These are phyloP conservation scores for Melastoma candidum DNA, from an alignment of 441 rosid genomes.

Conservation along the genomic window DNA sequence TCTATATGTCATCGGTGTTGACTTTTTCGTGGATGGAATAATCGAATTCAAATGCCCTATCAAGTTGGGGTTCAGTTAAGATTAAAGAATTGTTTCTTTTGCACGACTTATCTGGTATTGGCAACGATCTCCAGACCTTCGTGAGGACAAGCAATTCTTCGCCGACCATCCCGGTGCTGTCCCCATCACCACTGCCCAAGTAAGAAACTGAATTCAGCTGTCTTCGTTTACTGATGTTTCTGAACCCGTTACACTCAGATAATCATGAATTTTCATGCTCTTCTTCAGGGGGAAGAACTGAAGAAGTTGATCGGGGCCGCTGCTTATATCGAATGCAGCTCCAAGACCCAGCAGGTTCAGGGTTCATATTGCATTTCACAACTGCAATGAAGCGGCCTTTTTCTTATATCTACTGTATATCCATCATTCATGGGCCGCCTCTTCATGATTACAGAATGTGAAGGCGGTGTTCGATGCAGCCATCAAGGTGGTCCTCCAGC, in stretches of 20 bases:
- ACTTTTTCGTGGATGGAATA: too few relatives aligned
- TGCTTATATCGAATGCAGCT: slow-evolving; percentile 81
- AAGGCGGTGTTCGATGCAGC: slow-evolving; percentile 95
- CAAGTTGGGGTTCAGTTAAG: too few relatives aligned
- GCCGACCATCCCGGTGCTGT: slow-evolving; percentile 80
- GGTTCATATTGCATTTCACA: slow-evolving; percentile 28
- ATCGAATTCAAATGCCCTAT: too few relatives aligned
- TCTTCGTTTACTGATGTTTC: too few relatives aligned
- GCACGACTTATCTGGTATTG: too few relatives aligned
- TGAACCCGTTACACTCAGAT: too few relatives aligned
- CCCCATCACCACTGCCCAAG: slow-evolving; percentile 79
- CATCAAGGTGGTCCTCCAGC: slow-evolving; percentile 90
- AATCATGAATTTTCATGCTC: not conserved
- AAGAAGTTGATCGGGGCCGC: slow-evolving; percentile 74
- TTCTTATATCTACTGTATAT: not conserved
- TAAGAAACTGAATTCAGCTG: slow-evolving; percentile 11
- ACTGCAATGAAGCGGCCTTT: not conserved
- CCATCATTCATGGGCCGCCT: slow-evolving; percentile 3
- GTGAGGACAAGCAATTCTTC: slow-evolving; percentile 75
- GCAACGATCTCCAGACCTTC: slow-evolving; percentile 43
- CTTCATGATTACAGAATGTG: slow-evolving; percentile 51
- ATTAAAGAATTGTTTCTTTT: too few relatives aligned
- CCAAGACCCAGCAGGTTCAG: slow-evolving; percentile 89
- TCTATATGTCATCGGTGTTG: too few relatives aligned
- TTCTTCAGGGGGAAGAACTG: slow-evolving; percentile 68